Base-by-base conservation (phyloP, 1,139 yeast genomes). In the Entelexis sorbosivorans region DNA sequence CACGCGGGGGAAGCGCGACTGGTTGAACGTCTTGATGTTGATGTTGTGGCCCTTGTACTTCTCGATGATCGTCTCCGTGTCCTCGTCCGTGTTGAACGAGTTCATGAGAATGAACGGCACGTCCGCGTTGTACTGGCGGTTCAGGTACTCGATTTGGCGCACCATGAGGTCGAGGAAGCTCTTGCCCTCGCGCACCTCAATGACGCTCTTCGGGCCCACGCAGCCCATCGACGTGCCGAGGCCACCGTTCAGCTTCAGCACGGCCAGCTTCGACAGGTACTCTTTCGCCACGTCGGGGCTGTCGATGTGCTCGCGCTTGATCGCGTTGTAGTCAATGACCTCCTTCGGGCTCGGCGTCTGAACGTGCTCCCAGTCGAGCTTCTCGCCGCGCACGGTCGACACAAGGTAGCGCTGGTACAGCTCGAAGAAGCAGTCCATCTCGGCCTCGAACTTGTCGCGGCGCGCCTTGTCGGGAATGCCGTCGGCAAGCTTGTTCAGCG, bases 221-320 rank as follows among this genome's bases (percentile, higher is more conserved):
- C 98, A 93, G 53, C 98, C 98, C 98, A 91, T 91, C 16, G 98
- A 89, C 36, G 98, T 91, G 66, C 98, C 98, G 61, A 91, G 76
- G 49, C 98, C 98, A 74, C 98, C 98, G 68, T 91, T 91, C 67
- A 91, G 78, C 73, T 91, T 91, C 69, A 91, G 76, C 45, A 91
- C 98, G 4, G 97, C 97, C 66, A 91, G 77, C 69, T 89, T 89
- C 61, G 80, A 71, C 65, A 93, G 76, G 68, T 81, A 81, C 52
- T 71, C 67, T 50, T 74, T 64, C 61, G 62, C 53, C 46, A 57
- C 59, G n/a, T 47, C 53, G 24, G 36, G 35, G 38, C 36, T 36
- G 35, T 19, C 28, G 16, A 17, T 10, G 44, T 64, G 63, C 52
- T 58, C 59, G 35, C 26, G 14, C 49, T 64, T 62, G 60, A 86